Conservation (phyloP, 1,284 basidiomycete species). For the Apiotrichum veenhuisii region DNA sequence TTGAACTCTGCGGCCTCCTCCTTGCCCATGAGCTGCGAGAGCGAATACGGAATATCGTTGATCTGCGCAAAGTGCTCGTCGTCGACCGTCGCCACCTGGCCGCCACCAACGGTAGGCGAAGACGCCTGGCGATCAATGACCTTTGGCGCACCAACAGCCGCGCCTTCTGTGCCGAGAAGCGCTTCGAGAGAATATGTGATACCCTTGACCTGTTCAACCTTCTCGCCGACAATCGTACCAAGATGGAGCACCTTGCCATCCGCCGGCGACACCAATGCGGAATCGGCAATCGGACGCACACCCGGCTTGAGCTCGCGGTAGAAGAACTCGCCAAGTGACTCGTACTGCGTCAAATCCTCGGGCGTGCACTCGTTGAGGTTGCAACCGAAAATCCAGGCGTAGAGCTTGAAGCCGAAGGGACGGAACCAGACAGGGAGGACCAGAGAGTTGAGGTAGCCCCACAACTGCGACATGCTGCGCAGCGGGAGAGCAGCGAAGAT, state of each 20-base stretch:
- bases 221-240: conserved; percentile 72
- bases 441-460: conserved; percentile 91
- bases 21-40: conserved; percentile 72
- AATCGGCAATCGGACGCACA: conserved; percentile 71
- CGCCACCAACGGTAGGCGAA: conserved; percentile 49
- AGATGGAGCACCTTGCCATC: conserved; percentile 92
- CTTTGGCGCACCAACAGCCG: conserved; percentile 21
- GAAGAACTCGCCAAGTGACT: conserved; percentile 88
- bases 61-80: conserved; percentile 91
- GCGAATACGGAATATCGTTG: conserved; percentile 93
- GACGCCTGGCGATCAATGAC: conserved; percentile 21
- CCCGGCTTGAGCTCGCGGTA: conserved; percentile 83
- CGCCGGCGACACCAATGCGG: conserved; percentile 82
- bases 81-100: conserved; percentile 25
- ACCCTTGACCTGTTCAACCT: conserved; percentile 96
- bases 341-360: conserved; percentile 72
- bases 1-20: conserved; percentile 22
- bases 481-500: conserved; percentile 92
- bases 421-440: conserved; percentile 93
- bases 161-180: conserved; percentile 64
- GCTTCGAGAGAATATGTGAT: conserved; percentile 94
- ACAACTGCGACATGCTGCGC: conserved; percentile 86
- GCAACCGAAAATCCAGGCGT: conserved; percentile 85
- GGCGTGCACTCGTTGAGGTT: conserved; percentile 87
- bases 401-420: conserved; percentile 79